Evolutionary conservation across 2,329 filamentous ascomycete genomes (phyloP), one percentile per base, ranked within the genome.

Genomic region (Pezicula radicicola): DNA sequence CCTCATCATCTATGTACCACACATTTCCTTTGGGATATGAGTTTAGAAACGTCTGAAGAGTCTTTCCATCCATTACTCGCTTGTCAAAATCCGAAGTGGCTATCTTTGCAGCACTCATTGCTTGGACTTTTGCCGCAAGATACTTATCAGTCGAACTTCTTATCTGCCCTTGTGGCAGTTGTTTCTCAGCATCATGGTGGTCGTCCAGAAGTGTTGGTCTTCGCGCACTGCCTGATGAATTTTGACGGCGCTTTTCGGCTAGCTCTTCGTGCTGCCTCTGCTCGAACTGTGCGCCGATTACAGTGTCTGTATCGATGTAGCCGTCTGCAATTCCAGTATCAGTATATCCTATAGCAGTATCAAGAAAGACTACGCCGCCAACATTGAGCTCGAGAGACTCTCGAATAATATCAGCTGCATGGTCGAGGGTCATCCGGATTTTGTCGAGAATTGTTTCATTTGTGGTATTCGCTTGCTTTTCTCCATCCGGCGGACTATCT

Each of bases 21-120:
- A 66, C 44, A 51, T 66, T 64, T 6, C 63, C 63, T 36, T 64
- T 61, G 1, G 63, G 63, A 47, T 66, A 66, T 1, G 55, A 54
- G 18, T 59, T 57, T 7, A 63, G 60, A 1, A 66, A 49, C 5
- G 55, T 46, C 39, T 62, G 57, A 6, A 66, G 50, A 12, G 56
- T 58, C 42, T 64, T 59, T 2, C 49, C 49, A 57, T 65, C 60
- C 4, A 66, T 27, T 19, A 51, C 48, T 42, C 49, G 52, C 9
- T 55, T 52, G 10, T 55, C 40, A 3, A 53, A 28, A 43, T 63
- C 57, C 59, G 54, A 60, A 4, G 49, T 44, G 10, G 54, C 58
- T n/a, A 37, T 36, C 35, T 59, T 54, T n/a, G 57, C 55, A 19
- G 54, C 44, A 19, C 60, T 64, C 43, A 59, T 55, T 4, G 63